phyloP scores from a whole-genome alignment of 225 moss, liverwort and hornwort species.

The Physcomitrium patens region DNA sequence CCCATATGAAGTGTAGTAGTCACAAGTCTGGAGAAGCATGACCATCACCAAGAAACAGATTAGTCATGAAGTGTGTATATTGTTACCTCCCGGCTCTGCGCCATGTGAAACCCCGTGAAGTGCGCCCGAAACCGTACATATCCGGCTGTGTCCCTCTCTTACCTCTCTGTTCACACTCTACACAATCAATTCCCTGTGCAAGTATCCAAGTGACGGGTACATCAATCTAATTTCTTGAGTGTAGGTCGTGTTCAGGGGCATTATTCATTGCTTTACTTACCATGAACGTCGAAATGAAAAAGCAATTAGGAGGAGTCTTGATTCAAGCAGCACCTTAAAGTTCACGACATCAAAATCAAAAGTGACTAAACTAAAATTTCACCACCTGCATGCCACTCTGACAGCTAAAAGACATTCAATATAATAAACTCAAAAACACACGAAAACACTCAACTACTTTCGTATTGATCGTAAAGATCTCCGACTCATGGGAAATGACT shows the following conservation, averaged over 20 bases:
- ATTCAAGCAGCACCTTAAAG: neutral
- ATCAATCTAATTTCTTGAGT: slow-evolving; percentile 3
- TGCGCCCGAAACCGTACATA: slow-evolving; percentile 21
- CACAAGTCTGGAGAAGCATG: neutral
- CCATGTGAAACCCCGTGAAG: slow-evolving; percentile 12
- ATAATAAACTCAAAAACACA: too few relatives aligned
- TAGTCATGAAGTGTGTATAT: slow-evolving; percentile 14
- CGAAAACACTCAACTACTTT: too few relatives aligned
- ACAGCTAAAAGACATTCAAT: neutral
- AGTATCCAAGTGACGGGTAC: slow-evolving; percentile 4
- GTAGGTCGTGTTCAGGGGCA: neutral
- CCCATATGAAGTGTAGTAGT: neutral
- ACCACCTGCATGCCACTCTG: neutral
- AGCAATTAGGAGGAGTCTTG: neutral
- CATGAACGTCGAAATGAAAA: neutral
- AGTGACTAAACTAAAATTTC: neutral
- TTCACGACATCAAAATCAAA: neutral
- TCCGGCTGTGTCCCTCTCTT: slow-evolving; percentile 7
- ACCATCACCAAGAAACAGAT: slow-evolving; percentile 8
- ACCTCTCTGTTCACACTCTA: neutral
- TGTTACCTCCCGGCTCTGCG: slow-evolving; percentile 16
- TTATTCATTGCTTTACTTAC: neutral
- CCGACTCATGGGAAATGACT: neutral
- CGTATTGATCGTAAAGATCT: neutral
- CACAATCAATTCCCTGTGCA: slow-evolving; percentile 23